Evolutionary conservation across 306 rosid species (phyloP).

Genomic region (Styphnolobium japonicum): DNA sequence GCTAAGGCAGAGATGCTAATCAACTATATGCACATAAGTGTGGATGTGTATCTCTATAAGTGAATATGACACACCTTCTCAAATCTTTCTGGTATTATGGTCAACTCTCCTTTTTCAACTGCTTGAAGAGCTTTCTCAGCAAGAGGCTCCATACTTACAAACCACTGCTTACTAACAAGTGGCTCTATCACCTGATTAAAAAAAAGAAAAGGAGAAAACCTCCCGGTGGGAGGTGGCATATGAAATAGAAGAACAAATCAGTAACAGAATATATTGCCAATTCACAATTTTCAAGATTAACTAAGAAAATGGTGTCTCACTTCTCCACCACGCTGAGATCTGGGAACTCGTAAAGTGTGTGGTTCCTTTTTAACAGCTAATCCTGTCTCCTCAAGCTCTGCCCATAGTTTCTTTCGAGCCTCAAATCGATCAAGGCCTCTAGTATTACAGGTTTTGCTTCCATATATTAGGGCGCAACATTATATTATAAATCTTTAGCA

Average conservation of each 20-base stretch:
- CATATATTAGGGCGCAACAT: slow-evolving; percentile 31
- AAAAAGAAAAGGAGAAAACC: slow-evolving; percentile 24
- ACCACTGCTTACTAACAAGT: slow-evolving; percentile 96
- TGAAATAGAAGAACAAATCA: neutral
- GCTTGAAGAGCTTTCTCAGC: slow-evolving; percentile 88
- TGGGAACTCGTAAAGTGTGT: slow-evolving; percentile 87
- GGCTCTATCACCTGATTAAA: slow-evolving; percentile 85
- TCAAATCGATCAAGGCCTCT: slow-evolving; percentile 98
- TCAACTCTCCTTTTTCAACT: slow-evolving; percentile 76
- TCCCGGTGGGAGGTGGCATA: neutral
- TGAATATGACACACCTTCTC: slow-evolving; percentile 60
- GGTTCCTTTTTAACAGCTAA: slow-evolving; percentile 85
- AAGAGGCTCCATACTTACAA: slow-evolving; percentile 93
- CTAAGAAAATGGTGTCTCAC: slow-evolving; percentile 45
- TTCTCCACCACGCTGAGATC: slow-evolving; percentile 99
- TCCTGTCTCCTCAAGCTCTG: slow-evolving; percentile 89
- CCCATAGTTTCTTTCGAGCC: slow-evolving; percentile 90
- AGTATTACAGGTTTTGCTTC: slow-evolving; percentile 23
- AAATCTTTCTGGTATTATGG: slow-evolving; percentile 89
- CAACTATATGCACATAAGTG: neutral
- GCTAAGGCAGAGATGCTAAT: no score
- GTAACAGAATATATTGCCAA: neutral
- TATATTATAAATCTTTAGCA: slow-evolving; percentile 11
- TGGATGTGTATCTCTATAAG: neutral
- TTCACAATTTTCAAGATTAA: slow-evolving; percentile 15